Evolutionary conservation across 2,329 filamentous ascomycete species (phyloP).

Genomic region (Diaporthe sp.): DNA sequence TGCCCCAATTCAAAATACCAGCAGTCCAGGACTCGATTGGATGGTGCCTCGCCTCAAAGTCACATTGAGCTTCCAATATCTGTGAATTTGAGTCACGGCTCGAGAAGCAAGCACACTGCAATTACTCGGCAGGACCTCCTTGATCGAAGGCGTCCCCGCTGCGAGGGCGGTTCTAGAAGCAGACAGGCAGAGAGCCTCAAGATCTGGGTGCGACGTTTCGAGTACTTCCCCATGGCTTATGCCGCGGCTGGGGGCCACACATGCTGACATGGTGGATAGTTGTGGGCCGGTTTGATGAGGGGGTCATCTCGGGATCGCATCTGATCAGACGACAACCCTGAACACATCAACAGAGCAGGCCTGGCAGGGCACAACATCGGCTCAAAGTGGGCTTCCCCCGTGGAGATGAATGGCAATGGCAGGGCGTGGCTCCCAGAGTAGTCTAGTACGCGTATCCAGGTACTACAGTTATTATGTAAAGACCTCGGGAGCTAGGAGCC

Average conservation of each 20-base stretch:
- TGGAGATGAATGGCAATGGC: neutral
- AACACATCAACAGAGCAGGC: neutral
- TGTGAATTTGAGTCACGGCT: neutral
- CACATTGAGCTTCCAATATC: neutral
- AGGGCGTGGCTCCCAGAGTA: neutral
- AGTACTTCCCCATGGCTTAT: neutral
- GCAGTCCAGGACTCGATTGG: neutral
- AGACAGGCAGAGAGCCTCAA: too few relatives aligned
- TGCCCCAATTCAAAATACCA: too few relatives aligned
- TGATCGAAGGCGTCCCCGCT: neutral
- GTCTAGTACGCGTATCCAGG: neutral
- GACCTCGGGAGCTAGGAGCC: neutral
- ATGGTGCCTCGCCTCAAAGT: neutral
- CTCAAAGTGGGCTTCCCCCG: neutral
- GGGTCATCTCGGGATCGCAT: neutral
- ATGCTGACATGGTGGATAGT: neutral
- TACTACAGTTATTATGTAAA: neutral
- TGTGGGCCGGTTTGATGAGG: neutral
- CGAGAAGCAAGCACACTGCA: neutral
- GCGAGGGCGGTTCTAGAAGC: neutral
- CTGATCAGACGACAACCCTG: neutral
- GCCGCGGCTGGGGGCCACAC: neutral
- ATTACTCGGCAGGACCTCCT: neutral
- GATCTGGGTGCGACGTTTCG: neutral
- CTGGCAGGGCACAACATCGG: neutral